Evolutionary conservation across 306 rosid genomes (phyloP), one percentile per base, ranked within the genome.

Genomic region (Rubus parviflorus): DNA sequence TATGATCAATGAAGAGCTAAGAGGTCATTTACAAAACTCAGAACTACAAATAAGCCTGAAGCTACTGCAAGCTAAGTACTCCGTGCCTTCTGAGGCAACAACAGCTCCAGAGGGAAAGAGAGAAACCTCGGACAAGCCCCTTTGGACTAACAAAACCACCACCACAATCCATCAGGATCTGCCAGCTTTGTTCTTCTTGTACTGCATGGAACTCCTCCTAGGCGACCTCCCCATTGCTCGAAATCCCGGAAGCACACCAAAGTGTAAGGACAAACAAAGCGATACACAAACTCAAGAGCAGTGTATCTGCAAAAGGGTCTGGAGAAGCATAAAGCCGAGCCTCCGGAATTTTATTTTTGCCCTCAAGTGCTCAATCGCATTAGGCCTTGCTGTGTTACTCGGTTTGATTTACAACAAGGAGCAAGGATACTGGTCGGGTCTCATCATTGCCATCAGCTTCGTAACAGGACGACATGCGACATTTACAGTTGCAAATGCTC

Each of bases 361-460:
- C 40, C 56, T 84, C 22, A 92, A 90, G 85, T 89, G 92, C 79
- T 94, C 93, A 2, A 70, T 94, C 58, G 75, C 97, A 62, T 75
- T 92, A 63, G 92, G 91, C 30, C 79, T 94, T 7, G 92, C 97
- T 46, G 88, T 90, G 85, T 82, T 88, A 5, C 73, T 92, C 4
- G 97, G 97, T 68, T 75, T 90, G 81, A 48, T 56, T 8, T 94
- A 94, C 30, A 81, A 75, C 74, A 88, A 78, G 76, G 79, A 65
- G 58, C 81, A 89, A 57, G 98, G 86, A 61, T 84, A 86, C 57
- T 92, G 97, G 97, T 82, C 95, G 8, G 98, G 98, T 64, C 87
- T 92, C 79, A 82, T 85, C 19, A 84, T 94, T 16, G 90, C 97
- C 40, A 81, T 87, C 49, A 84, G 93, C 70, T 88, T 89, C 9